phyloP scores from a whole-genome alignment of 2,329 filamentous ascomycete genomes.

The Atkinsonella hypoxylon region DNA sequence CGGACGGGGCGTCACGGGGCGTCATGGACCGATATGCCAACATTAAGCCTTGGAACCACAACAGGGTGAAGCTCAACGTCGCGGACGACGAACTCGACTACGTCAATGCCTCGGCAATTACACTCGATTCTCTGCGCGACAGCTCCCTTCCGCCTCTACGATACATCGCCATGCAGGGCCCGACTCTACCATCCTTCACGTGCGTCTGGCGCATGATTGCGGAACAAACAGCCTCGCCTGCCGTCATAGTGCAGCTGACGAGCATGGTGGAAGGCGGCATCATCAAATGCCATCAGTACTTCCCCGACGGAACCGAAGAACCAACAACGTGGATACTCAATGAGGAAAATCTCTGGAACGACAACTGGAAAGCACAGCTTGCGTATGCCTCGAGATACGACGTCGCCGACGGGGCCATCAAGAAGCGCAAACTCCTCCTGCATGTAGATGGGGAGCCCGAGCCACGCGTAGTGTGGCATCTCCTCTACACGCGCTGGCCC shows the following conservation, averaged over 20 bases:
- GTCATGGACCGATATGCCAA: slow-evolving; percentile 74
- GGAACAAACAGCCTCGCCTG: slow-evolving; percentile 58
- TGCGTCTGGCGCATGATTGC: slow-evolving; percentile 96
- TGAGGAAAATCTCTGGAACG: slow-evolving; percentile 49
- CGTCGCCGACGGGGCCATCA: slow-evolving; percentile 44
- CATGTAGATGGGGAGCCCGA: slow-evolving; percentile 33
- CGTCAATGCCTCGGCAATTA: slow-evolving; percentile 69
- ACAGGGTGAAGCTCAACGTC: slow-evolving; percentile 70
- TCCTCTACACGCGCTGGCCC: slow-evolving; percentile 79
- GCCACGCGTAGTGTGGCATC: slow-evolving; percentile 62
- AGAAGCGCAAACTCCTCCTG: slow-evolving; percentile 62
- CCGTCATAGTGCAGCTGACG: slow-evolving; percentile 89
- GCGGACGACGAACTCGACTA: slow-evolving; percentile 63
- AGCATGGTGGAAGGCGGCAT: slow-evolving; percentile 66
- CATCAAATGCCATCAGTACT: slow-evolving; percentile 87
- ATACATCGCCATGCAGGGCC: slow-evolving; percentile 92
- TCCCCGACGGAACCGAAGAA: slow-evolving; percentile 47
- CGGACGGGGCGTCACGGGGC: slow-evolving; percentile 17
- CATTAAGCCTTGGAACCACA: slow-evolving; percentile 80
- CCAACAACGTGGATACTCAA: slow-evolving; percentile 46
- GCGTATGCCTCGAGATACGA: slow-evolving; percentile 52
- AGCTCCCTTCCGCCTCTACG: slow-evolving; percentile 29
- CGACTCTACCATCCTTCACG: slow-evolving; percentile 60
- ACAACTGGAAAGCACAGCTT: slow-evolving; percentile 57
- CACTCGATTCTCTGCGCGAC: slow-evolving; percentile 33